Conservation (phyloP, 768 basidiomycete genomes). For the Amanita exitialis region DNA sequence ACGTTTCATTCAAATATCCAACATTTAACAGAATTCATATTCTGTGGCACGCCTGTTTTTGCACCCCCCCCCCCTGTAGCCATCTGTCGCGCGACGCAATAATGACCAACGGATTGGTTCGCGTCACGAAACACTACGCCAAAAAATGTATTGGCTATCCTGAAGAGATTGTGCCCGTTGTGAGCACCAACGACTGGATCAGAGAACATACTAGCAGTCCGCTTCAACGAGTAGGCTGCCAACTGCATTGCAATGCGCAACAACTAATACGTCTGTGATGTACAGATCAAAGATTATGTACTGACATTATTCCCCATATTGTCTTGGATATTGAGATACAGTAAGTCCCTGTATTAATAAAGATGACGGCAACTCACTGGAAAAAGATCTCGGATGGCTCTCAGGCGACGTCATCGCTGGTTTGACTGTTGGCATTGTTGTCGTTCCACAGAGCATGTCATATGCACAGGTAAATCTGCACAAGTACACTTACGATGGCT, state of each 20-base stretch:
- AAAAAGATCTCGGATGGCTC: slow-evolving; percentile 65
- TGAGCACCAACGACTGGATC: slow-evolving; percentile 52
- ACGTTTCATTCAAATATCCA: too few relatives aligned
- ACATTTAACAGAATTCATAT: not conserved
- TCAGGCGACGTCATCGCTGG: slow-evolving; percentile 85
- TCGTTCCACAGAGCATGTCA: slow-evolving; percentile 92
- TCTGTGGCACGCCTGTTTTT: not conserved
- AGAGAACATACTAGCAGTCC: slow-evolving; percentile 31
- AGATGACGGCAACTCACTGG: not conserved
- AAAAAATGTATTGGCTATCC: slow-evolving; percentile 55
- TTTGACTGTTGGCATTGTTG: slow-evolving; percentile 88
- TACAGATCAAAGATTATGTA: slow-evolving; percentile 55
- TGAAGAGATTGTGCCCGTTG: slow-evolving; percentile 46
- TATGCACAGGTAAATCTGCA: slow-evolving; percentile 53
- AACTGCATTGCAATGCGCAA: not conserved
- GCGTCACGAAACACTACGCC: slow-evolving; percentile 32
- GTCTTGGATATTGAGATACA: slow-evolving; percentile 82
- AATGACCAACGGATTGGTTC: slow-evolving; percentile 14
- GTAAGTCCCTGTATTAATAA: slow-evolving; percentile 27
- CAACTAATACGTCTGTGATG: slow-evolving; percentile 2
- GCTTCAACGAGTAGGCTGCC: slow-evolving; percentile 33
- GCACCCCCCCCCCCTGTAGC: not conserved
- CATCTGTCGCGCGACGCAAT: not conserved
- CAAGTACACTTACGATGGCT: not conserved
- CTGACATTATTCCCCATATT: slow-evolving; percentile 74